These are phyloP conservation scores for Glutinoglossum americanum DNA, from an alignment of 495 filamentous ascomycete genomes.

Conservation along the genomic window DNA sequence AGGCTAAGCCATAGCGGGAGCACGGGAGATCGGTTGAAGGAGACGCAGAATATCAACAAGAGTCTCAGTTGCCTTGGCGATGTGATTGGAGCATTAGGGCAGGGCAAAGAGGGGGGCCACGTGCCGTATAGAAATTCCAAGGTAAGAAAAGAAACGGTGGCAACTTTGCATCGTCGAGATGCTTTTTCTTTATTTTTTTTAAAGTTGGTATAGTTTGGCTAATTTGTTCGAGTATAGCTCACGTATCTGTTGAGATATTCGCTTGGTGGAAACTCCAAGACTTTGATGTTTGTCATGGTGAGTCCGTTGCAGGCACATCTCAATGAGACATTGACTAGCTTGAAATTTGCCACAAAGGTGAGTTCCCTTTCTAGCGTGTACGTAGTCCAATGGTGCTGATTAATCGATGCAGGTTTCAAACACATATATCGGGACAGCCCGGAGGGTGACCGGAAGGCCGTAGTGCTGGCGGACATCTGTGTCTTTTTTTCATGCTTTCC, in stretches of 20 bases:
- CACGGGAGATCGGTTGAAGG: slow-evolving; percentile 67
- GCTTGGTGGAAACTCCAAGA: slow-evolving; percentile 86
- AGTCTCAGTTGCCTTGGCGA: slow-evolving; percentile 81
- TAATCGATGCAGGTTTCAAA: background rate
- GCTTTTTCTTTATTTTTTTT: background rate
- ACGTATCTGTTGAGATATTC: slow-evolving; percentile 93
- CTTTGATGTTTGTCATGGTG: slow-evolving; percentile 98
- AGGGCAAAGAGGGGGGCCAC: slow-evolving; percentile 66
- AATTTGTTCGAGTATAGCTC: slow-evolving; percentile 30
- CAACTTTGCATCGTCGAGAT: too few relatives aligned
- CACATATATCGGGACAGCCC: background rate
- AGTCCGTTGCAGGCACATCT: slow-evolving; percentile 81
- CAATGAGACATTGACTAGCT: slow-evolving; percentile 78
- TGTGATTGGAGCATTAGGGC: slow-evolving; percentile 77
- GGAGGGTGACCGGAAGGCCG: background rate
- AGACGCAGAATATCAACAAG: slow-evolving; percentile 96
- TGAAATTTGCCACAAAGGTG: slow-evolving; percentile 92
- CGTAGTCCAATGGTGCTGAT: too few relatives aligned
- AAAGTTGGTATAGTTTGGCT: background rate
- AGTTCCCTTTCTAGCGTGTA: too few relatives aligned
- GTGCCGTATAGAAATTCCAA: slow-evolving; percentile 93
- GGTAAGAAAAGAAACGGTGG: slow-evolving; percentile 26
- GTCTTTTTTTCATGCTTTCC: too few relatives aligned
- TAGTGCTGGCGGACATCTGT: too few relatives aligned
- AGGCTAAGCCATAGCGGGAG: slow-evolving; percentile 66